Percentiles rank a stretch among this genome's conserved stretches.
Evolutionary conservation across 805 yeast genomes (phyloP).

Genomic region (Lipomyces kockii): DNA sequence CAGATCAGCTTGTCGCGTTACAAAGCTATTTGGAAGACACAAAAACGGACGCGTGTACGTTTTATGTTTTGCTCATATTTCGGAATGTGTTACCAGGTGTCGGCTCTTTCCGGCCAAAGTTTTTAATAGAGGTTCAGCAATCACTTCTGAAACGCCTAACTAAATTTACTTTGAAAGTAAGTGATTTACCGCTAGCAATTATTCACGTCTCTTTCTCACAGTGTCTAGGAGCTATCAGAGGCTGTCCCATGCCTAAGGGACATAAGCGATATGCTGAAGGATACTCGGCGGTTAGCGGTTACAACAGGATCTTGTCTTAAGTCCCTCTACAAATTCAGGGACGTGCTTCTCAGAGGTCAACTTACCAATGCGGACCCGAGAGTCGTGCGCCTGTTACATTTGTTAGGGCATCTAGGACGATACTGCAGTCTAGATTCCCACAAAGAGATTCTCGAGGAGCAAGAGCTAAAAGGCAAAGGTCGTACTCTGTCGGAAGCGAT

Average conservation of each 20-base stretch:
- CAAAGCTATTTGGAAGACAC: slow-evolving; percentile 66
- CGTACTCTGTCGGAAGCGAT: slow-evolving; percentile 59
- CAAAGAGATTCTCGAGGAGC: slow-evolving; percentile 48
- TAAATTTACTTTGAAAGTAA: slow-evolving; percentile 54
- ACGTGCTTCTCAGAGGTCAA: slow-evolving; percentile 34
- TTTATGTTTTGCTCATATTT: slow-evolving; percentile 60
- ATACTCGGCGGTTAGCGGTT: slow-evolving; percentile 56
- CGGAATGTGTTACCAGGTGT: slow-evolving; percentile 54
- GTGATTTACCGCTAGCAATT: background rate
- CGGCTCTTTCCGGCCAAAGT: slow-evolving; percentile 55
- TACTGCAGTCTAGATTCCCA: slow-evolving; percentile 63
- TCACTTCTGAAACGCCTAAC: slow-evolving; percentile 62
- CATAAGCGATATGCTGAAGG: slow-evolving; percentile 54
- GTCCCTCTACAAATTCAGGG: slow-evolving; percentile 55
- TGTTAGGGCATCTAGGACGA: slow-evolving; percentile 74
- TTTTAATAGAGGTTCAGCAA: slow-evolving; percentile 54
- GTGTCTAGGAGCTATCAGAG: slow-evolving; percentile 60
- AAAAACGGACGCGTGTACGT: slow-evolving; percentile 49
- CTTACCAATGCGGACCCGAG: slow-evolving; percentile 48
- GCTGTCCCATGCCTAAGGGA: slow-evolving; percentile 75
- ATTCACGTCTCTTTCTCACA: background rate
- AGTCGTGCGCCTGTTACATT: slow-evolving; percentile 59
- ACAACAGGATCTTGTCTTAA: slow-evolving; percentile 68
- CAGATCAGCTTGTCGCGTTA: slow-evolving; percentile 68
- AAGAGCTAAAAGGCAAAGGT: slow-evolving; percentile 46